Conservation (phyloP, 108 stramenopile species). For the Aurantiochytrium sp. region DNA sequence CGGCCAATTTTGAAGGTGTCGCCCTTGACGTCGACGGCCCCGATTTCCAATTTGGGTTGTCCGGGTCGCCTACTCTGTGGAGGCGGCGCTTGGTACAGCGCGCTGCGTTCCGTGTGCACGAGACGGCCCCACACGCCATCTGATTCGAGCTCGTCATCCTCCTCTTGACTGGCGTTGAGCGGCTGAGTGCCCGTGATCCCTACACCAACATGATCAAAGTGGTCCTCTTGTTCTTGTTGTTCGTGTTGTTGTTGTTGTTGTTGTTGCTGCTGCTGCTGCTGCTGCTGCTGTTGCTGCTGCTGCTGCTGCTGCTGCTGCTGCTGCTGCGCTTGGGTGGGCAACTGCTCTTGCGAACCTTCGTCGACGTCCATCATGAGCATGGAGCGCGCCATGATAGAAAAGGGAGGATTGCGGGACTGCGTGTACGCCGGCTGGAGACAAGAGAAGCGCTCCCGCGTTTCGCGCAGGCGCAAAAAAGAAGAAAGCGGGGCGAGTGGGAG, state of each 20-base stretch:
- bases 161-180: neutral
- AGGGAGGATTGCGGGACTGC: too few relatives aligned
- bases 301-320: too few relatives aligned
- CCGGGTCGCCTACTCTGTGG: neutral
- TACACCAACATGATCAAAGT: neutral
- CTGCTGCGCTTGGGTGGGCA: too few relatives aligned
- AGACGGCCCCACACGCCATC: constrained; percentile 1
- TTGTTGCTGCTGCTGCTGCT: too few relatives aligned
- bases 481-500: too few relatives aligned
- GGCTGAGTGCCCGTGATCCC: neutral
- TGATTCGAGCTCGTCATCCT: neutral
- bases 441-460: too few relatives aligned
- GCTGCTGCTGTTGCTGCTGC: too few relatives aligned
- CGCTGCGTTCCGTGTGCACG: constrained; percentile 3
- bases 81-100: neutral
- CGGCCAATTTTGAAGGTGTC: neutral
- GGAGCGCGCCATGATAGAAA: too few relatives aligned
- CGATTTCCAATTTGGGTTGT: neutral
- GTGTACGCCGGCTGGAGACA: too few relatives aligned
- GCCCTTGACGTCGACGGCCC: neutral
- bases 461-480: too few relatives aligned
- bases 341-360: too few relatives aligned
- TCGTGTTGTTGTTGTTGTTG: neutral
- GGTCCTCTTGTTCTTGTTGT: neutral
- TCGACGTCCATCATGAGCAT: too few relatives aligned